Evolutionary conservation across 2,329 filamentous ascomycete species (phyloP), one percentile per base, ranked within the genome.

Genomic region (Dothideomycetes sp.): DNA sequence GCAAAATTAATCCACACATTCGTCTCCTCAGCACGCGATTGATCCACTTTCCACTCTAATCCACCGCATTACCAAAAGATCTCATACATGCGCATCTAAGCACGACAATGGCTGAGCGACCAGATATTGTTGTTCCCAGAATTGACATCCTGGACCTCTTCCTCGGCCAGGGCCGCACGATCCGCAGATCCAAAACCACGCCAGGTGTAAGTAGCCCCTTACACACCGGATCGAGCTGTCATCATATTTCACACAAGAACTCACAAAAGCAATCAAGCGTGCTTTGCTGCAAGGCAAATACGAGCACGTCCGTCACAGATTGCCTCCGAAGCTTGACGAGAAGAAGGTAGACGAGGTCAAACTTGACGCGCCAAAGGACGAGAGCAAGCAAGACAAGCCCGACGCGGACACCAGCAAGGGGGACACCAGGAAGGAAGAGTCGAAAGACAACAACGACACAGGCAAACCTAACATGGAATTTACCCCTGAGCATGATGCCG

Each of bases 401-500:
- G 22, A 37, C 7, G 31, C 38, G 4, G 10, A 16, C 35, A 31
- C 16, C 14, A 29, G 35, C 3, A 39, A 31, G 11, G 31, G 31
- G 5, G 30, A 44, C 22, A 36, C 3, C 3, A 44, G 41, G 19
- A 34, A 36, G 17, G 32, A 33, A 3, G 33, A 41, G 18, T 10
- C 35, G 11, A 34, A 24, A 14, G 29, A 34, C 16, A 15, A 14
- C 14, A 22, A n/a, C 4, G 34, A 31, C 17, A 8, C 16, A 15
- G 32, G 16, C 30, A 36, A 24, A 29, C 42, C 45, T 7, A 29
- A 34, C 22, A 19, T 47, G 18, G 40, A 29, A 16, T 65, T 55
- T 47, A 63, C 60, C 0, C 35, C 52, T 1, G 60, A 61, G 30
- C 56, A 69, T 37, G 65, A 70, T 34, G 52, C 55, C 3, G 59